Conservation (phyloP, 495 filamentous ascomycete species). For the Ramalina intermedia region DNA sequence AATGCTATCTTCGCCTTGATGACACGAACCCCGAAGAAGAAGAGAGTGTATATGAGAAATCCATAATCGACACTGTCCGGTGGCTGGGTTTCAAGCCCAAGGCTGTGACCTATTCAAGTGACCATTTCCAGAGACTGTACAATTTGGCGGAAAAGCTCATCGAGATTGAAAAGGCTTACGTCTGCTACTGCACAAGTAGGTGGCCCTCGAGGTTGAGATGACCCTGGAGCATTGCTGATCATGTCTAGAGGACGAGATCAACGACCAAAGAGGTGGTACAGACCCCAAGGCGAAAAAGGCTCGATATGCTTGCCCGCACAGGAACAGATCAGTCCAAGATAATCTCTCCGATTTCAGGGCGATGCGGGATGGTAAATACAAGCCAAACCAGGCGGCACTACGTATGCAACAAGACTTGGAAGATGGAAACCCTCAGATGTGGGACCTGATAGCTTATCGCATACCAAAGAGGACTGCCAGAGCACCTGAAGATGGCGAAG, state of each 20-base stretch:
- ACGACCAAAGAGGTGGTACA: conserved; percentile 67
- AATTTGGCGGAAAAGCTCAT: conserved; percentile 81
- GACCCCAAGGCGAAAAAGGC: conserved; percentile 39
- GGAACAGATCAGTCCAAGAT: conserved; percentile 56
- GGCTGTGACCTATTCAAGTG: conserved; percentile 64
- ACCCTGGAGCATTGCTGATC: neutral
- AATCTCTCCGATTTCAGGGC: conserved; percentile 71
- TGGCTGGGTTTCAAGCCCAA: conserved; percentile 75
- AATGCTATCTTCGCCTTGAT: conserved; percentile 56
- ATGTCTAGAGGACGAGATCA: conserved; percentile 52
- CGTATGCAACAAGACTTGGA: conserved; percentile 69
- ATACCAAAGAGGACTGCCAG: conserved; percentile 33
- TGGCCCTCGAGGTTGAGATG: conserved; percentile 8
- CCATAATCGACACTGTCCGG: conserved; percentile 63
- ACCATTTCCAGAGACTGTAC: conserved; percentile 80
- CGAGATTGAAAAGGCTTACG: conserved; percentile 54
- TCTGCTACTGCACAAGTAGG: conserved; percentile 52
- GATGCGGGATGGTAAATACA: conserved; percentile 86
- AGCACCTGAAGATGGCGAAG: conserved; percentile 9
- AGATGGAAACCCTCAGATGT: conserved; percentile 54
- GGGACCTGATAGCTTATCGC: conserved; percentile 62
- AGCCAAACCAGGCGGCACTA: conserved; percentile 71
- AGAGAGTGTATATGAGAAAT: conserved; percentile 61
- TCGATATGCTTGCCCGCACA: conserved; percentile 66
- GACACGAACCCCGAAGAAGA: conserved; percentile 80